Evolutionary conservation across 495 filamentous ascomycete genomes (phyloP).

Genomic region (Glutinoglossum americanum): DNA sequence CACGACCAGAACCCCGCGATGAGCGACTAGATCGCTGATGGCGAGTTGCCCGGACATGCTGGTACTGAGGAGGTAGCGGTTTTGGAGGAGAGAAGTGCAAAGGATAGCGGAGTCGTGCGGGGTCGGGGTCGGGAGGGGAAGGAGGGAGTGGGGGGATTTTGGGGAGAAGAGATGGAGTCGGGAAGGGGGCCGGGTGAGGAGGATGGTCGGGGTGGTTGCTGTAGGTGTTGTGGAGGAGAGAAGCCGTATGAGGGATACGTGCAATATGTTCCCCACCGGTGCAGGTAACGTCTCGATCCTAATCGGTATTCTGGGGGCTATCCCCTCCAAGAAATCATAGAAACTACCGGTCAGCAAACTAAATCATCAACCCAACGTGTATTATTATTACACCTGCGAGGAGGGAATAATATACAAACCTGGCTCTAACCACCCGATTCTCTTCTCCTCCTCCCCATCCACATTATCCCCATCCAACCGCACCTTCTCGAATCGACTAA

Average conservation of each 20-base stretch:
- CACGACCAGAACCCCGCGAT: conserved; percentile 19
- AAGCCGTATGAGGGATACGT: conserved; percentile 16
- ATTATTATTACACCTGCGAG: no score
- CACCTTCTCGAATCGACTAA: conserved; percentile 32
- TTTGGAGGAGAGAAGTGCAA: conserved; percentile 20
- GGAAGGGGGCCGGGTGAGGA: conserved; percentile 31
- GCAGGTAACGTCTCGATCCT: conserved; percentile 22
- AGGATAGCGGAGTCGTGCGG: conserved; percentile 35
- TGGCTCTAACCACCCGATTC: no score
- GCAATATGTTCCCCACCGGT: conserved; percentile 28
- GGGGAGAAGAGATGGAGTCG: conserved; percentile 5
- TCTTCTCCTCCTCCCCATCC: conserved; percentile 24
- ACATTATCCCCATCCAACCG: conserved; percentile 17
- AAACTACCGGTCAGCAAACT: not conserved
- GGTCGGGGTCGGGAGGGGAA: conserved; percentile 19
- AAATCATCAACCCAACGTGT: no score
- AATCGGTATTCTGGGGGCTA: conserved; percentile 28
- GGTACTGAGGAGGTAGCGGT: conserved; percentile 23
- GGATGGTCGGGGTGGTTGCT: conserved; percentile 10
- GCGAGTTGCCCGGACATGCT: conserved; percentile 44
- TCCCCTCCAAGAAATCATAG: not conserved
- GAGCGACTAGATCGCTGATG: conserved; percentile 19
- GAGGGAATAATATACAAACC: not conserved
- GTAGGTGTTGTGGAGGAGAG: not conserved
- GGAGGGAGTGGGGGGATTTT: not conserved